phyloP scores from a whole-genome alignment of 2,329 filamentous ascomycete genomes.

The Tolypocladium amazonense region DNA sequence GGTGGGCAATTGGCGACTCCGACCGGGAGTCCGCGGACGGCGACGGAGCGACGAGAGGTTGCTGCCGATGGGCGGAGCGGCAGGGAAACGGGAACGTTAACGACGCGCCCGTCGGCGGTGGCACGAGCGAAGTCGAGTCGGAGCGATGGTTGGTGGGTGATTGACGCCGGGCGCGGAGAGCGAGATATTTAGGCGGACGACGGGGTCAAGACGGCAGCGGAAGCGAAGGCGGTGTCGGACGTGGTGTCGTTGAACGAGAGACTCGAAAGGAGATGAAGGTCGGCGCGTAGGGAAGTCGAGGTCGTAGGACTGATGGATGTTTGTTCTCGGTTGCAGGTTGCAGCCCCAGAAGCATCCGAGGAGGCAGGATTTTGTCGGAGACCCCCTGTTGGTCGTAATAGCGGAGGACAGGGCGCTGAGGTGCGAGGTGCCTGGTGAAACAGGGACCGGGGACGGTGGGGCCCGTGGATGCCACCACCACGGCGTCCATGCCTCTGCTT shows the following conservation, averaged over 20 bases:
- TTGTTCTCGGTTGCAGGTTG: background rate
- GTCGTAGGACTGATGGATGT: background rate
- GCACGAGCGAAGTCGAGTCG: background rate
- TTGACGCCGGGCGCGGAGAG: background rate
- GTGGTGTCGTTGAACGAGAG: background rate
- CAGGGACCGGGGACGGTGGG: background rate
- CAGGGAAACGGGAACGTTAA: background rate
- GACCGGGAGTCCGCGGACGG: conserved; percentile 21
- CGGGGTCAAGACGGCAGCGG: background rate
- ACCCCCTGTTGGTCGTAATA: background rate
- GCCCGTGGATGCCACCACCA: no score
- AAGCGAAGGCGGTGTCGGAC: background rate
- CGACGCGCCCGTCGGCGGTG: background rate
- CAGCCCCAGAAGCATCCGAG: background rate
- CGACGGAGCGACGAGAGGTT: background rate
- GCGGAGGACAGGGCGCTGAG: background rate
- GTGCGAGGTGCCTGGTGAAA: background rate
- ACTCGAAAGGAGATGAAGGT: background rate
- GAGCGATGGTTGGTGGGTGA: background rate
- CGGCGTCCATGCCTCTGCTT: background rate
- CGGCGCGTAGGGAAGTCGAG: background rate
- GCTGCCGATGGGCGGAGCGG: background rate
- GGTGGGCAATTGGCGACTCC: conserved; percentile 22
- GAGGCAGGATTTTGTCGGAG: background rate
- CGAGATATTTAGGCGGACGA: background rate